phyloP scores from a whole-genome alignment of 2,329 filamentous ascomycete species.

The Epichloe baconii region DNA sequence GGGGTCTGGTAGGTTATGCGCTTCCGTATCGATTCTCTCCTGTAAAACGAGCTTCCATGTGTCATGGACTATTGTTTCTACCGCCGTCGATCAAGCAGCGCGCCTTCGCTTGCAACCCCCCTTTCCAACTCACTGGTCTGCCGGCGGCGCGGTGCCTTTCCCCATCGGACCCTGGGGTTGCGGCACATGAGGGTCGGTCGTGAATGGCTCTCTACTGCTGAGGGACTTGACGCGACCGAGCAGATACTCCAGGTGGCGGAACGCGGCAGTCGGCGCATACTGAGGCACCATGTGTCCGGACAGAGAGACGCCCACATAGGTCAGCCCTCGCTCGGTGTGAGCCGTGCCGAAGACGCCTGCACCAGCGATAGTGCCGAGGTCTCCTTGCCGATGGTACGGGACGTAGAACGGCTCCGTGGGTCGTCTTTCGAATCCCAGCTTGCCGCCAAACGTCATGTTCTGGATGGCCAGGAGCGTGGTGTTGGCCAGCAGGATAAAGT shows the following conservation, averaged over 20 bases:
- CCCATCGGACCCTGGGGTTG: neutral
- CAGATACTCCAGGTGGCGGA: conserved; percentile 59
- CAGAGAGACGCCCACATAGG: conserved; percentile 49
- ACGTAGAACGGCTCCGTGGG: conserved; percentile 55
- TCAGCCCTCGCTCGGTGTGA: conserved; percentile 62
- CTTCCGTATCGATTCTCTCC: too few relatives aligned
- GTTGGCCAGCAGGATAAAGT: conserved; percentile 54
- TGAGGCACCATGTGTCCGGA: conserved; percentile 56
- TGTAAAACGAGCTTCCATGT: too few relatives aligned
- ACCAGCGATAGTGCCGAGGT: conserved; percentile 31
- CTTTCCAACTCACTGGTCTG: neutral
- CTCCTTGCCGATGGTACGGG: conserved; percentile 24
- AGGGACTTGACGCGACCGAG: conserved; percentile 54
- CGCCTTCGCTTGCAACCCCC: too few relatives aligned
- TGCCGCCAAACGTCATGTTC: conserved; percentile 68
- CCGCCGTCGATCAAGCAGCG: too few relatives aligned
- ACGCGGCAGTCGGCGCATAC: conserved; percentile 55
- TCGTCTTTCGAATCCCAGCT: conserved; percentile 49
- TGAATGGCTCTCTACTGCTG: conserved; percentile 3
- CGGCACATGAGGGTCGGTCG: neutral
- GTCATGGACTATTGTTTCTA: too few relatives aligned
- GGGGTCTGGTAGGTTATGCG: too few relatives aligned
- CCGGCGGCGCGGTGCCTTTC: neutral
- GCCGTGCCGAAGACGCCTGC: conserved; percentile 53
- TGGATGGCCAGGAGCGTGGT: conserved; percentile 60